Evolutionary conservation across 306 rosid species (phyloP).

Genomic region (Prunus armeniaca): DNA sequence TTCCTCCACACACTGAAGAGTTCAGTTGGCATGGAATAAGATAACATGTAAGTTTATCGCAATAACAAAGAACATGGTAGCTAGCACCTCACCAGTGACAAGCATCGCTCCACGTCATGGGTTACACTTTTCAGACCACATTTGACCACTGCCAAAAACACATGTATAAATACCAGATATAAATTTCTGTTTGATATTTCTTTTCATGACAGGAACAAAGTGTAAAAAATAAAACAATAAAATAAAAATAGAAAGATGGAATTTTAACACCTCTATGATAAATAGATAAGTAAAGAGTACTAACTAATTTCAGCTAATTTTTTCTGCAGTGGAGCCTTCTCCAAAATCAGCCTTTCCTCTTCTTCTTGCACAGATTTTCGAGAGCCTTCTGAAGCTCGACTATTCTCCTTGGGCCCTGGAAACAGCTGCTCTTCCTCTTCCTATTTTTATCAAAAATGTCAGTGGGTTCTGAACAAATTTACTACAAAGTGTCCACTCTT

Average conservation of each 20-base stretch:
- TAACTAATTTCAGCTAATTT: constrained; percentile 69
- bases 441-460: constrained; percentile 33
- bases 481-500: constrained; percentile 11
- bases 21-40: constrained; percentile 28
- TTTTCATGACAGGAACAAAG: constrained; percentile 14
- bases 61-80: constrained; percentile 15
- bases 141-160: constrained; percentile 58
- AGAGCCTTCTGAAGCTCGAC: constrained; percentile 78
- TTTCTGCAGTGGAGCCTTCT: constrained; percentile 67
- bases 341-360: constrained; percentile 73
- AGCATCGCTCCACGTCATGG: constrained; percentile 71
- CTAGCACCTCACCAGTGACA: constrained; percentile 74
- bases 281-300: constrained; percentile 23
- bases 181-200: constrained; percentile 10
- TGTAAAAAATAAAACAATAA: not conserved
- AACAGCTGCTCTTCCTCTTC: constrained; percentile 89
- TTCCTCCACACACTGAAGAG: constrained; percentile 82
- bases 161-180: constrained; percentile 11
- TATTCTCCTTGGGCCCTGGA: constrained; percentile 73
- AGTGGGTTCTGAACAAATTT: not conserved
- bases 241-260: constrained; percentile 9
- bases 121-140: constrained; percentile 60
- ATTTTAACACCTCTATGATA: constrained; percentile 15
- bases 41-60: constrained; percentile 14
- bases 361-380: constrained; percentile 80